A percentile compares a stretch with the other conserved stretches of the same genome.
Conservation (phyloP, 1,284 basidiomycete species). For the Mycena citricolor region DNA sequence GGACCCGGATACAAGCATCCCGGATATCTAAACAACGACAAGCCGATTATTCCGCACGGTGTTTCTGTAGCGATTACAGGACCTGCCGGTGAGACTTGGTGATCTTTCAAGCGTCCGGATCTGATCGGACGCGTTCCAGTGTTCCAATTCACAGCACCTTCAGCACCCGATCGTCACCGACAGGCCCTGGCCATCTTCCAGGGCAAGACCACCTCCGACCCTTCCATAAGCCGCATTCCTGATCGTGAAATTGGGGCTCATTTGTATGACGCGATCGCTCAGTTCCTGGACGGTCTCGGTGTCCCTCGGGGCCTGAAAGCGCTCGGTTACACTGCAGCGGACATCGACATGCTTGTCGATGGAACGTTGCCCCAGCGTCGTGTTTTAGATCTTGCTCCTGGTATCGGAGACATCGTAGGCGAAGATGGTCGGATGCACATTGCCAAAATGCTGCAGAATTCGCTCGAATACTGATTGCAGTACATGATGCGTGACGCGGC, state of each 20-base stretch:
- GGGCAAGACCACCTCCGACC: slow-evolving; percentile 60
- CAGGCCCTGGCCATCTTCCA: slow-evolving; percentile 87
- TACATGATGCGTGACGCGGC: neutral
- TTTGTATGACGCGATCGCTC: slow-evolving; percentile 87
- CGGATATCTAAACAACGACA: slow-evolving; percentile 70
- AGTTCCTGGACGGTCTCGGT: slow-evolving; percentile 85
- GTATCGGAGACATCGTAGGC: slow-evolving; percentile 76
- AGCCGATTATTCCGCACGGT: slow-evolving; percentile 93
- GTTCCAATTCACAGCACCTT: slow-evolving; percentile 92
- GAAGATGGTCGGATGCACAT: slow-evolving; percentile 81
- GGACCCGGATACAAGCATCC: slow-evolving; percentile 88
- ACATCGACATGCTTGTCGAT: slow-evolving; percentile 73
- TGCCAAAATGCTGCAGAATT: slow-evolving; percentile 72
- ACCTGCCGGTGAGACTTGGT: slow-evolving; percentile 58
- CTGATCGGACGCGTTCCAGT: slow-evolving; percentile 44
- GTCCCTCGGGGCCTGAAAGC: slow-evolving; percentile 87
- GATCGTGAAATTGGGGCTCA: slow-evolving; percentile 82
- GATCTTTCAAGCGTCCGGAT: neutral
- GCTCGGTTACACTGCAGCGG: slow-evolving; percentile 75
- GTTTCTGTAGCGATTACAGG: slow-evolving; percentile 87
- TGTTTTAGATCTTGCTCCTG: slow-evolving; percentile 85
- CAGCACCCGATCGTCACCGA: slow-evolving; percentile 87
- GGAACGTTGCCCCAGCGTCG: slow-evolving; percentile 87
- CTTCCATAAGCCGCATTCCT: slow-evolving; percentile 71
- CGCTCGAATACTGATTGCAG: slow-evolving; percentile 65